These are phyloP conservation scores for Scedosporium minutisporum DNA, from an alignment of 2,329 filamentous ascomycete species.

Conservation along the genomic window DNA sequence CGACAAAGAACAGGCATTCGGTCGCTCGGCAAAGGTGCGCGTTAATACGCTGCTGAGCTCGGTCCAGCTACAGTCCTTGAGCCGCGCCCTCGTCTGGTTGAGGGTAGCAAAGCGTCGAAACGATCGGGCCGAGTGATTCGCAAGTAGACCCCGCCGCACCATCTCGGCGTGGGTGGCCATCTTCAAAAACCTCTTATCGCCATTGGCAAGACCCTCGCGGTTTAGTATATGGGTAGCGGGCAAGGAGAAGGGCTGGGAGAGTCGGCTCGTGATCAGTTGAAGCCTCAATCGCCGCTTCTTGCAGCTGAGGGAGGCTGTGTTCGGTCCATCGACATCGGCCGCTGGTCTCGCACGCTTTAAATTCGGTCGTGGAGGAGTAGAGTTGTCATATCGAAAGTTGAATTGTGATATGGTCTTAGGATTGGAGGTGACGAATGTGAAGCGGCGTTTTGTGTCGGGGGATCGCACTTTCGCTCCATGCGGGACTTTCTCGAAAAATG, in stretches of 20 bases:
- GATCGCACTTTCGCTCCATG: neutral
- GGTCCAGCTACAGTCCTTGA: constrained; percentile 2
- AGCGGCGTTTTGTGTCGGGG: neutral
- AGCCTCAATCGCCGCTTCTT: constrained; percentile 61
- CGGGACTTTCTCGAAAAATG: neutral
- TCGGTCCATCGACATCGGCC: constrained; percentile 51
- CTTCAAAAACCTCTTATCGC: constrained; percentile 39
- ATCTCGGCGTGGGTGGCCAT: constrained; percentile 32
- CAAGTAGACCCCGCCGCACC: constrained; percentile 13
- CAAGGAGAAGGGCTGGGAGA: constrained; percentile 59
- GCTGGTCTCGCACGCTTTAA: constrained; percentile 41
- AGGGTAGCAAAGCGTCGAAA: constrained; percentile 57
- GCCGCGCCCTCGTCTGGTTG: constrained; percentile 38
- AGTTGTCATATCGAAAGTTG: neutral
- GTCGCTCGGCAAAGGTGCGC: neutral
- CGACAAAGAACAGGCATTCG: neutral
- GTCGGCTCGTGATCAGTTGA: constrained; percentile 57
- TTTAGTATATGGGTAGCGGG: constrained; percentile 62
- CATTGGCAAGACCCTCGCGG: constrained; percentile 36
- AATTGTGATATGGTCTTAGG: neutral
- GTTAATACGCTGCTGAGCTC: neutral
- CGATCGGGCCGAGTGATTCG: constrained; percentile 34
- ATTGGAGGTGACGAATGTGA: neutral
- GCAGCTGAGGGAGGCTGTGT: constrained; percentile 36
- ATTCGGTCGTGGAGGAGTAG: neutral